Conservation (phyloP, 352 stramenopile genomes). For the Phytophthora sansomeana region DNA sequence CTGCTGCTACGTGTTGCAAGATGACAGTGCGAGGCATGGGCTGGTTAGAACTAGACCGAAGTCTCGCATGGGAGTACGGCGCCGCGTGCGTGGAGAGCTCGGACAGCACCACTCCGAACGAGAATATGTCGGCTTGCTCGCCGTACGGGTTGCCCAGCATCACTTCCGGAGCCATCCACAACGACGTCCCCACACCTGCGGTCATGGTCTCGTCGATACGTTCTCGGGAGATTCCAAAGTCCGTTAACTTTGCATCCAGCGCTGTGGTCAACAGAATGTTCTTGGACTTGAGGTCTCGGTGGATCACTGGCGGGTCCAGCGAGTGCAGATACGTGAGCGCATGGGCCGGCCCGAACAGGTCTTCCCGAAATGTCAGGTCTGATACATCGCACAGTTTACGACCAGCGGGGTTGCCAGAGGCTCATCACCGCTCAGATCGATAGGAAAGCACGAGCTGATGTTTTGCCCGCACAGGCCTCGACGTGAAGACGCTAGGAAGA, state of each 20-base stretch:
- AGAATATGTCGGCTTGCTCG: slow-evolving; percentile 27
- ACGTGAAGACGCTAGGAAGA: too few species aligned
- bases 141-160: slow-evolving; percentile 22
- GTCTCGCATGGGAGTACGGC: slow-evolving; percentile 11
- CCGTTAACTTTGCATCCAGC: slow-evolving; percentile 53
- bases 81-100: slow-evolving; percentile 18
- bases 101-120: slow-evolving; percentile 25
- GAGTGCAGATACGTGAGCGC: slow-evolving; percentile 28
- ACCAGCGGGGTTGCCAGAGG: too few species aligned
- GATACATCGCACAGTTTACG: background rate
- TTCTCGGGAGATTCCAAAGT: slow-evolving; percentile 58
- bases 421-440: too few species aligned
- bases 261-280: slow-evolving; percentile 68
- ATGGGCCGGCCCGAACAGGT: slow-evolving; percentile 1
- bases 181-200: slow-evolving; percentile 14
- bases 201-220: slow-evolving; percentile 22
- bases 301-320: slow-evolving; percentile 53
- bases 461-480: background rate
- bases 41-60: slow-evolving; percentile 1
- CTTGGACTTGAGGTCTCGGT: slow-evolving; percentile 76
- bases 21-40: slow-evolving; percentile 35
- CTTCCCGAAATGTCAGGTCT: slow-evolving; percentile 8
- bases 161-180: slow-evolving; percentile 23
- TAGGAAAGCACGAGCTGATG: background rate
- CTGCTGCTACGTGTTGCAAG: slow-evolving; percentile 45